Percentiles rank a stretch among this genome's conserved stretches.
These are phyloP conservation scores for Vitis hybrid DNA, from an alignment of 177 flowering plant species.

Conservation along the genomic window DNA sequence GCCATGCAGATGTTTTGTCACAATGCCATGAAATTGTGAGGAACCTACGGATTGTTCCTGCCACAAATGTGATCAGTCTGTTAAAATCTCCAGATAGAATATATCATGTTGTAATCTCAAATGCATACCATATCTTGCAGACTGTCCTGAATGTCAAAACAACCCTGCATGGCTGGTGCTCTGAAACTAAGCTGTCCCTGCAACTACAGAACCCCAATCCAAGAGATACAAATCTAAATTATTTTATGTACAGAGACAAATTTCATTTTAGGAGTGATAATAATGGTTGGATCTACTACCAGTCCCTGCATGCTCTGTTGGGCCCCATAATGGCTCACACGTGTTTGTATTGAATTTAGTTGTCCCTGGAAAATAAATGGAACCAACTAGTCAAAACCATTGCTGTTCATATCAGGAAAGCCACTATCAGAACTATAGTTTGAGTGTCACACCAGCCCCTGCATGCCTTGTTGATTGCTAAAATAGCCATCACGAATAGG, in stretches of 20 bases:
- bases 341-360: conserved; percentile 9
- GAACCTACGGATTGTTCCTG: conserved; percentile 19
- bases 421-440: background rate
- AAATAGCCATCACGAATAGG: conserved; percentile 22
- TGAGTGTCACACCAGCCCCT: conserved; percentile 20
- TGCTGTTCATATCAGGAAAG: no score
- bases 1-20: conserved; percentile 14
- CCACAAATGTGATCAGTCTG: background rate
- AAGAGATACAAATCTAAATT: background rate
- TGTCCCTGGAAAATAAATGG: conserved; percentile 10
- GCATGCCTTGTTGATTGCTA: conserved; percentile 24
- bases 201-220: conserved; percentile 9
- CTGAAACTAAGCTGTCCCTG: conserved; percentile 28
- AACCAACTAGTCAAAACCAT: background rate
- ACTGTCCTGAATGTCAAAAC: conserved; percentile 19
- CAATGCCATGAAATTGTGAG: conserved; percentile 12
- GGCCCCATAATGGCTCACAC: conserved; percentile 15
- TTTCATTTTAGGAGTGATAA: no score
- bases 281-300: conserved; percentile 16
- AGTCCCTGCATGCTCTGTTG: conserved; percentile 21
- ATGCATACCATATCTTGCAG: conserved; percentile 24
- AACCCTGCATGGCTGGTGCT: conserved; percentile 13
- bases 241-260: background rate
- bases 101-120: background rate
- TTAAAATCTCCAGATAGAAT: background rate